phyloP scores from a whole-genome alignment of 2,329 filamentous ascomycete genomes.

The Aureobasidium sp. region DNA sequence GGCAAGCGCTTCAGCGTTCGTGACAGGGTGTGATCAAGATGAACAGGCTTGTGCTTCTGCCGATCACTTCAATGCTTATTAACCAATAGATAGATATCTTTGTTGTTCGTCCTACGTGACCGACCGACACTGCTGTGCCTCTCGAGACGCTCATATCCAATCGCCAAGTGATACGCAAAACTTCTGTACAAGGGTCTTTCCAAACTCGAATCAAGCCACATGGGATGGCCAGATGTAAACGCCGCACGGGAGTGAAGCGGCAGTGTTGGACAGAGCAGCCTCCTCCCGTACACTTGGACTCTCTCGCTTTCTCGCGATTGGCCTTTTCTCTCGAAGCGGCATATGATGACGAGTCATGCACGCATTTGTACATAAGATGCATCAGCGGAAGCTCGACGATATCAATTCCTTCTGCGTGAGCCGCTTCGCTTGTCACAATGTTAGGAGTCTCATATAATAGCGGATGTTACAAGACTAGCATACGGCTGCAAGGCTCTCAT shows the following conservation, averaged over 20 bases:
- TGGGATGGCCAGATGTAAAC: neutral
- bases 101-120: neutral
- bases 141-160: neutral
- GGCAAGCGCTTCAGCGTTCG: neutral
- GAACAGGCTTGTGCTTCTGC: constrained; percentile 1
- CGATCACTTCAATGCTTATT: neutral
- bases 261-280: neutral
- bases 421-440: too few relatives aligned
- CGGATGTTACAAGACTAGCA: too few relatives aligned
- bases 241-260: neutral
- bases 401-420: too few relatives aligned
- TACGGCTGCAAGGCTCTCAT: too few relatives aligned
- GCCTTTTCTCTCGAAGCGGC: neutral
- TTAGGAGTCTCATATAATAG: too few relatives aligned
- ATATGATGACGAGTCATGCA: neutral
- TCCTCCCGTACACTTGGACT: too few relatives aligned
- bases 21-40: constrained; percentile 2
- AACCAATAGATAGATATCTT: neutral
- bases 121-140: neutral
- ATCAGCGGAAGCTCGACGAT: too few relatives aligned
- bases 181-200: neutral
- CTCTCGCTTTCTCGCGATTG: too few relatives aligned
- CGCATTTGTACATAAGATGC: neutral
- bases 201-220: neutral
- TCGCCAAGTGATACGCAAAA: neutral